These are phyloP conservation scores for Apiospora sp. DNA, from an alignment of 2,329 filamentous ascomycete genomes.

Conservation along the genomic window DNA sequence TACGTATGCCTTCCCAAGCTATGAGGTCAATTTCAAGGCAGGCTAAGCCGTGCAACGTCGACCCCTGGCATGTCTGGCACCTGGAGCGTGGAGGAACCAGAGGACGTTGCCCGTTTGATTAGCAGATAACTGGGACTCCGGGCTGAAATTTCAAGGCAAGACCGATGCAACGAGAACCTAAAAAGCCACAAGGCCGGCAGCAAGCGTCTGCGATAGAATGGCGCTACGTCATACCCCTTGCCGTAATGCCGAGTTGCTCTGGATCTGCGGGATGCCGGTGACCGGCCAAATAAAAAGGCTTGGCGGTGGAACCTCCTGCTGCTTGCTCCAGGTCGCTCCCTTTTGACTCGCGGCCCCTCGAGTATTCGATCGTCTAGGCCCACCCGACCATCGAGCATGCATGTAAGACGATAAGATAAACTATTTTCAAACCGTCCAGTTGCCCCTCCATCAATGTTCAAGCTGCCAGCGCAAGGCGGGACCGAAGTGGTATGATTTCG, in stretches of 20 bases:
- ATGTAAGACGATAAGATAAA: conserved; percentile 29
- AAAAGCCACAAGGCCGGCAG: conserved; percentile 11
- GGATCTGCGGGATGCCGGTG: conserved; percentile 4
- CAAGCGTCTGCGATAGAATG: not conserved
- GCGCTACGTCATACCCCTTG: not conserved
- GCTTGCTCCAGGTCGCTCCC: not conserved
- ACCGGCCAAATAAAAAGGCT: not conserved
- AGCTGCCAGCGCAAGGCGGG: conserved; percentile 6
- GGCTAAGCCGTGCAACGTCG: not conserved
- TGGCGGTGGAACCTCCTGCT: conserved; percentile 8
- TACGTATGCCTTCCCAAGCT: not conserved
- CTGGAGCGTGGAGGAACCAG: not conserved
- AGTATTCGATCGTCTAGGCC: not conserved
- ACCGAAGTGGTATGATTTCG: conserved; percentile 9
- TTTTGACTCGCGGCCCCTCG: not conserved
- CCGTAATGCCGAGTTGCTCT: not conserved
- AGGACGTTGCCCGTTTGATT: not conserved
- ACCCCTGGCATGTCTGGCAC: not conserved
- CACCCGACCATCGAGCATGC: not conserved
- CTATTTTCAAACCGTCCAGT: conserved; percentile 17
- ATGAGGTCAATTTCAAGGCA: conserved; percentile 17
- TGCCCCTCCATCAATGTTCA: conserved; percentile 25
- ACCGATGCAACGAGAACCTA: not conserved
- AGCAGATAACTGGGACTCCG: not conserved
- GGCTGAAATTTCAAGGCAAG: conserved; percentile 1